Evolutionary conservation across 164 flowering plant genomes (phyloP).

Genomic region (Amborella trichopoda): DNA sequence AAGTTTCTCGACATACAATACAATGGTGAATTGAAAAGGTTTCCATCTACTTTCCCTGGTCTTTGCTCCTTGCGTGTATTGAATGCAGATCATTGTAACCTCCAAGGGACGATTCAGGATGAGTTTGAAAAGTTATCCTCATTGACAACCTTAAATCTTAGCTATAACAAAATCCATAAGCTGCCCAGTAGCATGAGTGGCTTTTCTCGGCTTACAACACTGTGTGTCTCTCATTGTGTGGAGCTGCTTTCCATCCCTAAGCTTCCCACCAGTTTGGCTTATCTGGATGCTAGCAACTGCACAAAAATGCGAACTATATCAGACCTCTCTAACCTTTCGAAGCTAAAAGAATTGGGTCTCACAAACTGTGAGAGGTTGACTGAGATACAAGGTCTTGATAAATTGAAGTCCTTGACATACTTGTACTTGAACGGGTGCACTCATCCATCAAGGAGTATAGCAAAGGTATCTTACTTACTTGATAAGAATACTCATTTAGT

Average conservation of each 20-base stretch:
- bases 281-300: slow-evolving; percentile 15
- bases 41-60: neutral
- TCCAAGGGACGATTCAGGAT: slow-evolving; percentile 17
- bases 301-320: slow-evolving; percentile 16
- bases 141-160: slow-evolving; percentile 17
- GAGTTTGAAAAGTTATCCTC: slow-evolving; percentile 27
- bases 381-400: slow-evolving; percentile 28
- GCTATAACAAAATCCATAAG: slow-evolving; percentile 19
- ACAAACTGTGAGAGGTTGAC: slow-evolving; percentile 21
- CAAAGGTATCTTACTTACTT: neutral
- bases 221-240: neutral
- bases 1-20: neutral
- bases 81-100: neutral
- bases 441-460: neutral
- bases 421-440: slow-evolving; percentile 23
- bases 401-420: slow-evolving; percentile 26
- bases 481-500: neutral
- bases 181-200: slow-evolving; percentile 27
- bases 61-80: neutral
- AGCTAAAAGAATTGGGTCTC: slow-evolving; percentile 13
- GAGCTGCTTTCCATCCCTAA: neutral
- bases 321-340: slow-evolving; percentile 22
- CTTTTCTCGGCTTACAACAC: slow-evolving; percentile 4
- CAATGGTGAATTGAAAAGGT: neutral
- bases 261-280: slow-evolving; percentile 6